phyloP scores from a whole-genome alignment of 495 filamentous ascomycete species.

The Collariella sp. region DNA sequence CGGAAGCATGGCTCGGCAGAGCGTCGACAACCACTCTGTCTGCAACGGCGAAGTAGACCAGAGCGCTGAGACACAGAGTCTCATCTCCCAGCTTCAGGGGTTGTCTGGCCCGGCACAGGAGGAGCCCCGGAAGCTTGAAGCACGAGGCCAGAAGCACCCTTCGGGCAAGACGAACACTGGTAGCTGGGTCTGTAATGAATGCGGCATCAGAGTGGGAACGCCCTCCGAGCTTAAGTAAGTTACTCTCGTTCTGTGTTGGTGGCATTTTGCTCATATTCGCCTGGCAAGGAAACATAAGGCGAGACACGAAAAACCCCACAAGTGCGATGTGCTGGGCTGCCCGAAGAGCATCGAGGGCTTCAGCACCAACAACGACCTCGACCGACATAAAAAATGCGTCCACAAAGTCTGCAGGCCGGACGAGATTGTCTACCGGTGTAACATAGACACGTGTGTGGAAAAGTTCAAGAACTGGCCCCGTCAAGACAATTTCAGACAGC shows the following conservation, averaged over 20 bases:
- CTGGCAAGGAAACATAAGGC: constrained; percentile 70
- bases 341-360: constrained; percentile 55
- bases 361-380: constrained; percentile 72
- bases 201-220: constrained; percentile 34
- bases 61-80: constrained; percentile 32
- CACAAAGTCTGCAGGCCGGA: constrained; percentile 53
- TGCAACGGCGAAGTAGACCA: constrained; percentile 33
- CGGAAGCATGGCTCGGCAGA: constrained; percentile 38
- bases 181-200: constrained; percentile 25
- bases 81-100: constrained; percentile 24
- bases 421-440: constrained; percentile 59
- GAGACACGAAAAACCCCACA: constrained; percentile 66
- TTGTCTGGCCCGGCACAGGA: constrained; percentile 4
- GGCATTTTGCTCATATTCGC: background rate
- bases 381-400: constrained; percentile 62
- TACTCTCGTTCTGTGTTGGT: background rate
- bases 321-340: constrained; percentile 56
- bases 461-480: constrained; percentile 78
- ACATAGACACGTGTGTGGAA: constrained; percentile 52
- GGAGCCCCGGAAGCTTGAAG: background rate
- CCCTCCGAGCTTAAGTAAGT: constrained; percentile 43
- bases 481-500: constrained; percentile 84
- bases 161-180: constrained; percentile 14
- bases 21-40: constrained; percentile 41
- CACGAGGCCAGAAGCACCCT: background rate